Conservation (phyloP, 2,329 filamentous ascomycete genomes). For the Colletotrichum chrysophilum region DNA sequence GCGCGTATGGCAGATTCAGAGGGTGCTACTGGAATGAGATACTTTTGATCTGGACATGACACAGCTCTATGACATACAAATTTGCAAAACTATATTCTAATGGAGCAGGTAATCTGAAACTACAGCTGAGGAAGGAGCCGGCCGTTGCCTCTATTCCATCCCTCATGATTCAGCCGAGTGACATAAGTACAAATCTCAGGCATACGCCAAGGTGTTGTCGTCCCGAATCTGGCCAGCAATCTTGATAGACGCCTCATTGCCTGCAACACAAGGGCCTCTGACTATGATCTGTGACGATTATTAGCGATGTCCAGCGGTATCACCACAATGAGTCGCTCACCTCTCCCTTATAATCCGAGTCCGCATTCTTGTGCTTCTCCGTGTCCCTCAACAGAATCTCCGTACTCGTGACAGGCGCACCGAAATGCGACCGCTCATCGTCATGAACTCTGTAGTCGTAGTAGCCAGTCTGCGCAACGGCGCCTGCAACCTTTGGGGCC, state of each 20-base stretch:
- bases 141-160: neutral
- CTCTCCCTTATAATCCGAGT: slow-evolving; percentile 66
- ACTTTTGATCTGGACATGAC: neutral
- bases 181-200: slow-evolving; percentile 27
- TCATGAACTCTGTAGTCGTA: slow-evolving; percentile 78
- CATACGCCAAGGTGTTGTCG: slow-evolving; percentile 75
- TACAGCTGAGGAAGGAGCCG: neutral
- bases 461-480: slow-evolving; percentile 84
- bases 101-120: neutral
- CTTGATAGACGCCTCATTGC: slow-evolving; percentile 67
- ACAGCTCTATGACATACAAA: neutral
- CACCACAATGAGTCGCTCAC: slow-evolving; percentile 46
- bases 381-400: slow-evolving; percentile 78
- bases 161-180: neutral
- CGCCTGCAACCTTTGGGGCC: slow-evolving; percentile 82
- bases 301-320: slow-evolving; percentile 7
- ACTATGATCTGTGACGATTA: slow-evolving; percentile 64
- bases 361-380: slow-evolving; percentile 64
- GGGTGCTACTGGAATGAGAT: neutral
- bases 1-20: neutral
- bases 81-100: neutral
- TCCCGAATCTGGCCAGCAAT: slow-evolving; percentile 69
- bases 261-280: slow-evolving; percentile 75
- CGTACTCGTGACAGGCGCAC: slow-evolving; percentile 77
- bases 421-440: slow-evolving; percentile 71